Conservation (phyloP, 2,329 filamentous ascomycete species). For the Polychaeton citri region DNA sequence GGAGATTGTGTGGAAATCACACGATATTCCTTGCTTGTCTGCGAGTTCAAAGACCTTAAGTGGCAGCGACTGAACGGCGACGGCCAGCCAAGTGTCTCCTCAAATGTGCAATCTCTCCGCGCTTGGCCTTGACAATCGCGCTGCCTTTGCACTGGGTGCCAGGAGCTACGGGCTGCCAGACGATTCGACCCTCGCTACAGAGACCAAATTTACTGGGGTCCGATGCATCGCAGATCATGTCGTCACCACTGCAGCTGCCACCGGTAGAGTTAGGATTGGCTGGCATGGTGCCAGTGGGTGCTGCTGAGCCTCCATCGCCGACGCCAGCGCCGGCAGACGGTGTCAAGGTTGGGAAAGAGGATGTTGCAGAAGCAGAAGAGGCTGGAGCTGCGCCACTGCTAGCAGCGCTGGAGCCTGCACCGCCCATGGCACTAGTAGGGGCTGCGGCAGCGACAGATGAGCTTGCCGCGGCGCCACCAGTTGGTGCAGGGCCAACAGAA, state of each 20-base stretch:
- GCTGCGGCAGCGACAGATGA: conserved; percentile 20
- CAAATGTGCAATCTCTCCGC: neutral
- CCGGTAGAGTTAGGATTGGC: conserved; percentile 2
- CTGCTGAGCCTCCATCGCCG: conserved; percentile 1
- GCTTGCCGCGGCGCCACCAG: conserved; percentile 13
- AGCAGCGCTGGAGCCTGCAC: neutral
- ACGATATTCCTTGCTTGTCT: no score
- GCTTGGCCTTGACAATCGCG: conserved; percentile 17
- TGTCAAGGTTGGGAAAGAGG: conserved; percentile 1
- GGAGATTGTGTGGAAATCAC: no score
- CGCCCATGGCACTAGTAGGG: conserved; percentile 1
- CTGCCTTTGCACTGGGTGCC: conserved; percentile 32
- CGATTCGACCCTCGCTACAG: conserved; percentile 28
- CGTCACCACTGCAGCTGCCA: conserved; percentile 21
- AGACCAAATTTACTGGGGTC: conserved; percentile 25
- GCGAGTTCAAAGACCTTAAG: no score
- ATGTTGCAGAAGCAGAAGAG: conserved; percentile 5
- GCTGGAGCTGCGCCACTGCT: conserved; percentile 5
- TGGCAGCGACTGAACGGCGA: neutral
- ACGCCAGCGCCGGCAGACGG: conserved; percentile 6
- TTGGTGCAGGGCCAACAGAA: neutral
- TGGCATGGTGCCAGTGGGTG: conserved; percentile 1
- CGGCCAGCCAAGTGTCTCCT: neutral
- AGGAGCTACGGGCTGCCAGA: conserved; percentile 28
- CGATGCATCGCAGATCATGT: conserved; percentile 27